These are phyloP conservation scores for Leucoagaricus sp. DNA, from an alignment of 1,284 basidiomycete species.

Conservation along the genomic window DNA sequence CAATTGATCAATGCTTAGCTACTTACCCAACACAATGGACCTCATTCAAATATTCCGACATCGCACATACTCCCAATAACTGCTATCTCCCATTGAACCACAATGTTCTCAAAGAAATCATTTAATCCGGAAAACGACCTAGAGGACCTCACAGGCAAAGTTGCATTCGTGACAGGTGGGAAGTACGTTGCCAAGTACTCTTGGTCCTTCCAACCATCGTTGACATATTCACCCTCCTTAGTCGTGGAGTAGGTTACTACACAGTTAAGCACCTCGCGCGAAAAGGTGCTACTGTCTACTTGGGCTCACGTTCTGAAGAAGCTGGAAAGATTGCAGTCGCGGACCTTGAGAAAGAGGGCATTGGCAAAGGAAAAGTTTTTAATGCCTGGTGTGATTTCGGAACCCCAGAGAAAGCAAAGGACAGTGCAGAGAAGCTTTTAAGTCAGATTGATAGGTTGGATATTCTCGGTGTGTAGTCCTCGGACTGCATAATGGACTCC, in stretches of 20 bases:
- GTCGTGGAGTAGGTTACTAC: conserved; percentile 45
- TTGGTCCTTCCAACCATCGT: not conserved
- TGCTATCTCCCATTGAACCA: not conserved
- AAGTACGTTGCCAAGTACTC: conserved; percentile 29
- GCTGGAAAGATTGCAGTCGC: conserved; percentile 41
- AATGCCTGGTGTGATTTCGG: conserved; percentile 50
- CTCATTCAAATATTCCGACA: too few relatives aligned
- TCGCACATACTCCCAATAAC: not conserved
- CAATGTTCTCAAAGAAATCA: not conserved
- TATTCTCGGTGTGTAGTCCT: conserved; percentile 26
- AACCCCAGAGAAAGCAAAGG: conserved; percentile 43
- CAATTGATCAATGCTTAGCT: not conserved
- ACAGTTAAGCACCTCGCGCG: conserved; percentile 46
- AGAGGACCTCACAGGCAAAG: conserved; percentile 35
- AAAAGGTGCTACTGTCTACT: conserved; percentile 47
- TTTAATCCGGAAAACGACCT: conserved; percentile 29
- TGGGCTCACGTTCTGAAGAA: conserved; percentile 41
- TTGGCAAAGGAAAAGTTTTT: conserved; percentile 36
- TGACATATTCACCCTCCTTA: conserved; percentile 18
- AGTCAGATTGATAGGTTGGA: conserved; percentile 32
- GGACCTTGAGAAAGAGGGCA: conserved; percentile 36
- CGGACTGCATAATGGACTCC: not conserved
- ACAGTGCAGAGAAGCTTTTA: conserved; percentile 40
- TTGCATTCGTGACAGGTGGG: conserved; percentile 44
- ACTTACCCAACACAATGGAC: too few relatives aligned